Evolutionary conservation across 768 basidiomycete genomes (phyloP).

Genomic region (Mycena galopus): DNA sequence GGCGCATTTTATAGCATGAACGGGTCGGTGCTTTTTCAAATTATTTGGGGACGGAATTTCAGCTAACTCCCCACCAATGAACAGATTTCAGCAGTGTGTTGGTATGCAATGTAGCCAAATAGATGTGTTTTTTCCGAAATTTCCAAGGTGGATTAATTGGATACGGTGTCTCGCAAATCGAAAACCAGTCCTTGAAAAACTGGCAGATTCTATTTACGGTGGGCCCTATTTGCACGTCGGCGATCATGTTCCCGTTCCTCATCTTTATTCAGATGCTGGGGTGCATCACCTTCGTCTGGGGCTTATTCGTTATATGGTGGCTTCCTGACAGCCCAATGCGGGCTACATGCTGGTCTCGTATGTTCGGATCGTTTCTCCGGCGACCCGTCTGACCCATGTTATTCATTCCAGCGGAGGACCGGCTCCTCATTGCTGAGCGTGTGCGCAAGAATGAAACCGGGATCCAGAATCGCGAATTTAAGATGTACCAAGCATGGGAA

Average conservation of each 20-base stretch:
- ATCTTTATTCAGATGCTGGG: constrained; percentile 53
- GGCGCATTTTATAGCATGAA: constrained; percentile 62
- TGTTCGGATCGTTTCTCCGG: neutral
- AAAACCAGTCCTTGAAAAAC: constrained; percentile 56
- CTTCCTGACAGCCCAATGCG: constrained; percentile 64
- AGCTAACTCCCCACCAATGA: constrained; percentile 48
- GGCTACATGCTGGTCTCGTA: constrained; percentile 59
- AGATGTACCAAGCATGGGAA: constrained; percentile 57
- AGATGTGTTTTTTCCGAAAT: neutral
- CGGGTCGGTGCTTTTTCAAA: constrained; percentile 32
- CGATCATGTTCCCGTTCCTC: neutral
- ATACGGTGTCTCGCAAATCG: constrained; percentile 62
- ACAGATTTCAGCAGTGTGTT: constrained; percentile 61
- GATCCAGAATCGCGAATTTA: constrained; percentile 65
- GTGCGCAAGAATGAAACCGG: constrained; percentile 66
- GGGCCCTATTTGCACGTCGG: constrained; percentile 11
- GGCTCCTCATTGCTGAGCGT: constrained; percentile 62
- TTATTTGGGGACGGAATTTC: neutral
- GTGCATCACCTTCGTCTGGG: constrained; percentile 61
- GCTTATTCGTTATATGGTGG: constrained; percentile 62
- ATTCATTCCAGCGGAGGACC: constrained; percentile 49
- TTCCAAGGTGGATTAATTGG: constrained; percentile 57
- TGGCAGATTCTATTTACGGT: constrained; percentile 65
- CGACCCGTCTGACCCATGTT: neutral
- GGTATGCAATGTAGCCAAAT: constrained; percentile 40